These are phyloP conservation scores for Thielaviopsis euricoi DNA, from an alignment of 2,329 filamentous ascomycete species.

Conservation along the genomic window DNA sequence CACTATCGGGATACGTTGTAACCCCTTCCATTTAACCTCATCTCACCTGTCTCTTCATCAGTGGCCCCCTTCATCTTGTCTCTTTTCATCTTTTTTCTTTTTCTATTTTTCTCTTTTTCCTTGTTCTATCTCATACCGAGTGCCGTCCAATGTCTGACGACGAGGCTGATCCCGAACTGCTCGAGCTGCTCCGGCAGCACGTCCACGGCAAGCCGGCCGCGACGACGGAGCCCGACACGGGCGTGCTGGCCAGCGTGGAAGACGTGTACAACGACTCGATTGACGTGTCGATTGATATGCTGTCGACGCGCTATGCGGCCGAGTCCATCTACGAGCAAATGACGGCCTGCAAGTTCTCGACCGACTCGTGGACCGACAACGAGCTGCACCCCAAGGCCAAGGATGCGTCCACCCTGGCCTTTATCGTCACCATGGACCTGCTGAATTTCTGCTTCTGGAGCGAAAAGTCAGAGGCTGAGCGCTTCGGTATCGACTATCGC, in stretches of 20 bases:
- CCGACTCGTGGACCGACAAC: constrained; percentile 72
- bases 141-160: constrained; percentile 94
- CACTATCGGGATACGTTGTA: no score
- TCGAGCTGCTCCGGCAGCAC: constrained; percentile 71
- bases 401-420: constrained; percentile 65
- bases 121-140: constrained; percentile 14
- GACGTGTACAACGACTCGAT: constrained; percentile 84
- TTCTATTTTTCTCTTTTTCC: not conserved
- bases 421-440: constrained; percentile 95
- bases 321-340: constrained; percentile 65
- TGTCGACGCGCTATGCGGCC: constrained; percentile 67
- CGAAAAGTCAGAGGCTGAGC: constrained; percentile 46
- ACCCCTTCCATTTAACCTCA: no score
- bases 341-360: constrained; percentile 69
- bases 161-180: constrained; percentile 73
- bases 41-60: no score
- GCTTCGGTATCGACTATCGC: constrained; percentile 70
- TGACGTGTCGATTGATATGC: constrained; percentile 78
- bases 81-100: no score
- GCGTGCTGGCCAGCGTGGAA: constrained; percentile 67
- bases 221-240: constrained; percentile 52
- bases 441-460: constrained; percentile 98
- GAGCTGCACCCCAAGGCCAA: constrained; percentile 76
- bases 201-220: constrained; percentile 42
- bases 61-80: no score